A percentile compares a stretch with the other conserved stretches of the same genome.
These are phyloP conservation scores for Baorangia bicolor DNA, from an alignment of 768 basidiomycete species.

Conservation along the genomic window DNA sequence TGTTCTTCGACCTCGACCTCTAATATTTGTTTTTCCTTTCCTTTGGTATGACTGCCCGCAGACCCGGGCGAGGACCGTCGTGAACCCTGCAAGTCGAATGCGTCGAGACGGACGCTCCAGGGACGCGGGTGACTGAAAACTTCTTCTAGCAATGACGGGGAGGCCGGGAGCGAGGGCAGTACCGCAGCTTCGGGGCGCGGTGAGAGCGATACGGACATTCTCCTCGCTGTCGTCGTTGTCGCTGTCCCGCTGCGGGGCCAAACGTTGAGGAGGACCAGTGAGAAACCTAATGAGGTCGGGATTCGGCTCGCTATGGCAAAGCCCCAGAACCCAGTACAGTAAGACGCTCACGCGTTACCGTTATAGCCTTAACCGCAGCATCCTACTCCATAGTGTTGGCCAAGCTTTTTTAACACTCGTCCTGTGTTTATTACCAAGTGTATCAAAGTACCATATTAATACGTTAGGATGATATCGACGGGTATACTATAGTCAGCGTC, in stretches of 20 bases:
- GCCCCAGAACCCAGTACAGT: slow-evolving; percentile 9
- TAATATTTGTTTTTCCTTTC: slow-evolving; percentile 34
- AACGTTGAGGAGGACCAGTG: not conserved
- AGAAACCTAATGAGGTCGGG: slow-evolving; percentile 3
- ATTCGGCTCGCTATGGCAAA: slow-evolving; percentile 11
- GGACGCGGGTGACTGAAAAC: slow-evolving; percentile 40
- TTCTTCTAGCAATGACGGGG: slow-evolving; percentile 41
- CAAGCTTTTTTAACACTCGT: not conserved
- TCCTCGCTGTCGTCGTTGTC: slow-evolving; percentile 14
- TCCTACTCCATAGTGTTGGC: not conserved
- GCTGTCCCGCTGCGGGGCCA: not conserved
- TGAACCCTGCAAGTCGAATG: slow-evolving; percentile 20
- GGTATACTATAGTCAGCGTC: not conserved
- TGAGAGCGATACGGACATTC: slow-evolving; percentile 19
- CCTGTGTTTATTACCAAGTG: not conserved
- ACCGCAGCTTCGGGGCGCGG: slow-evolving; percentile 6
- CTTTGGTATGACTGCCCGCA: slow-evolving; percentile 11
- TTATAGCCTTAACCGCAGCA: not conserved
- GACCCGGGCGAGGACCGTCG: slow-evolving; percentile 17
- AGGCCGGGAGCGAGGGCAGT: slow-evolving; percentile 37
- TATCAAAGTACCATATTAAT: not conserved
- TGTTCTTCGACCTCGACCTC: slow-evolving; percentile 18
- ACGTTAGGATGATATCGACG: not conserved
- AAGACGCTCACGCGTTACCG: slow-evolving; percentile 44
- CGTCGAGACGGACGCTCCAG: slow-evolving; percentile 34